Conservation (phyloP, 352 stramenopile genomes). For the Phytophthora citricola region DNA sequence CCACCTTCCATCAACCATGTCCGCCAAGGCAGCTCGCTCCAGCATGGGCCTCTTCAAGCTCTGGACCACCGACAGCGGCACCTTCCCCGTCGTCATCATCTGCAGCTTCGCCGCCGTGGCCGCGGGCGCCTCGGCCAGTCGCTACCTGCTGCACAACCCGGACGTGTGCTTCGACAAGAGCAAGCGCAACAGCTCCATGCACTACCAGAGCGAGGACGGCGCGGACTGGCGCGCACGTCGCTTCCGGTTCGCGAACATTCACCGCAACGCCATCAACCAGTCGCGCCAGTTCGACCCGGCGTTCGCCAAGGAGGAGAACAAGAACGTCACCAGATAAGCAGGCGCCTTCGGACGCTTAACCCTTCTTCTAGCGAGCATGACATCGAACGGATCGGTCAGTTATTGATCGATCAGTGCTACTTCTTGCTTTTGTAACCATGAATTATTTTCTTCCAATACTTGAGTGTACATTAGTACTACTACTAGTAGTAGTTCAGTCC, state of each 20-base stretch:
- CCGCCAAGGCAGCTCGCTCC: slow-evolving; percentile 37
- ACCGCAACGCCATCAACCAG: slow-evolving; percentile 70
- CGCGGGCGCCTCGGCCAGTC: slow-evolving; percentile 34
- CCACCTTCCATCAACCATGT: slow-evolving; percentile 18
- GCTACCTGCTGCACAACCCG: slow-evolving; percentile 42
- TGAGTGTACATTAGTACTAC: neutral
- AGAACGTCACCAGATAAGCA: slow-evolving; percentile 19
- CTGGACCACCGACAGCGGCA: slow-evolving; percentile 58
- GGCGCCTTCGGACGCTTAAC: neutral
- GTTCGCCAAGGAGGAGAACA: slow-evolving; percentile 60
- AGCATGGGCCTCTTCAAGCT: slow-evolving; percentile 53
- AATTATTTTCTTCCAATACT: neutral
- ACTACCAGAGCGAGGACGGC: slow-evolving; percentile 38
- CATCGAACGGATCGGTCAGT: too few relatives aligned
- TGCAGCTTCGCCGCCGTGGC: slow-evolving; percentile 41
- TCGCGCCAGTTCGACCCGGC: slow-evolving; percentile 61
- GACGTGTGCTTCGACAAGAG: slow-evolving; percentile 55
- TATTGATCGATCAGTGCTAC: neutral
- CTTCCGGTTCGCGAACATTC: slow-evolving; percentile 59
- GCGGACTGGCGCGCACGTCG: slow-evolving; percentile 47
- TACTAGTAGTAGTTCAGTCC: neutral
- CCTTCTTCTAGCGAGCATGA: neutral
- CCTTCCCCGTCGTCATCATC: slow-evolving; percentile 55
- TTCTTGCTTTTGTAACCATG: slow-evolving; percentile 5
- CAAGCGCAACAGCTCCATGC: slow-evolving; percentile 43